phyloP scores from a whole-genome alignment of 176 grass and related monocot species.

The Cocos nucifera region DNA sequence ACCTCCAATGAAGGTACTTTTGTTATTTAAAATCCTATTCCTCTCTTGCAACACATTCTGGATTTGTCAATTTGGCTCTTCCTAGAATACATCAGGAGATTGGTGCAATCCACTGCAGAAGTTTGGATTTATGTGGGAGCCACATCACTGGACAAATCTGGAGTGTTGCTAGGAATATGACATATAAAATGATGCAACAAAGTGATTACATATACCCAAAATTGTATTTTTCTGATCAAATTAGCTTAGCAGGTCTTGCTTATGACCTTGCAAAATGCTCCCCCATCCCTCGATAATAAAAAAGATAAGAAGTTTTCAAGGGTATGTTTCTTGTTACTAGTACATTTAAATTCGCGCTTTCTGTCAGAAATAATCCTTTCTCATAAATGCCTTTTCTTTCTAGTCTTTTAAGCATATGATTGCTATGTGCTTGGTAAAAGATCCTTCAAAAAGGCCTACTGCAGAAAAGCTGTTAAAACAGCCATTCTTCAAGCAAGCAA shows the following conservation, averaged over 20 bases:
- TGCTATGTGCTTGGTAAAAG: slow-evolving; percentile 91
- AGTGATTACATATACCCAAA: too few relatives aligned
- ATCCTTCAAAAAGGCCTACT: slow-evolving; percentile 75
- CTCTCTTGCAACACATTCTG: too few relatives aligned
- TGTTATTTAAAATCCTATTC: not conserved
- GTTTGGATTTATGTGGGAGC: too few relatives aligned
- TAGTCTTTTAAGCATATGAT: slow-evolving; percentile 95
- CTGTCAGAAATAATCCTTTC: not conserved
- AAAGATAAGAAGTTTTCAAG: slow-evolving; percentile 78
- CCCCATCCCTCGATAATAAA: slow-evolving; percentile 74
- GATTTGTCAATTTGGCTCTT: too few relatives aligned
- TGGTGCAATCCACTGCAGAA: too few relatives aligned
- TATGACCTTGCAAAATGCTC: slow-evolving; percentile 94
- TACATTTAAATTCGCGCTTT: slow-evolving; percentile 1
- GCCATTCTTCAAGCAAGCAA: slow-evolving; percentile 91
- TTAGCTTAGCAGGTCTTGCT: slow-evolving; percentile 60
- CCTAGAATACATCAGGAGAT: too few relatives aligned
- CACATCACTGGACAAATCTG: too few relatives aligned
- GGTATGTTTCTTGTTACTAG: slow-evolving; percentile 36
- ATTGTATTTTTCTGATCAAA: not conserved
- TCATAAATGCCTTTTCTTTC: slow-evolving; percentile 6
- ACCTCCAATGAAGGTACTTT: slow-evolving; percentile 87
- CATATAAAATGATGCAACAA: too few relatives aligned
- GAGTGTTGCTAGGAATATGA: too few relatives aligned
- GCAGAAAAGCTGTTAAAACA: slow-evolving; percentile 80